These are phyloP conservation scores for Lecanicillium sp. DNA, from an alignment of 2,329 filamentous ascomycete species.

Conservation along the genomic window DNA sequence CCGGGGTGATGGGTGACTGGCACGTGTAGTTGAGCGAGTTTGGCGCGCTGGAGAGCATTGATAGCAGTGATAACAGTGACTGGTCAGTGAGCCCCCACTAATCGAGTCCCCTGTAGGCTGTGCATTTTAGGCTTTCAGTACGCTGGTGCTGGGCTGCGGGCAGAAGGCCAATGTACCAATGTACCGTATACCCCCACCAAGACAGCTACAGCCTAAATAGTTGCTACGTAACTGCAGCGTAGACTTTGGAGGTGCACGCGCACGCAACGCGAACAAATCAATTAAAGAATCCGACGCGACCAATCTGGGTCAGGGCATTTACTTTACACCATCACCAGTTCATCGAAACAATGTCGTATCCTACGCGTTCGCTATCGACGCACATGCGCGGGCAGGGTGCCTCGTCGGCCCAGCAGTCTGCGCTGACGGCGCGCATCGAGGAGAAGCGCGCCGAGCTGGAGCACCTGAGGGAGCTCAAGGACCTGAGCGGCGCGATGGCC, in stretches of 20 bases:
- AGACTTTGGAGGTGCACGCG: not conserved
- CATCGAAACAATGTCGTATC: slow-evolving; percentile 45
- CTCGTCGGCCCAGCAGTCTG: slow-evolving; percentile 58
- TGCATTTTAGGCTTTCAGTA: too few relatives aligned
- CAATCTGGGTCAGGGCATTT: not conserved
- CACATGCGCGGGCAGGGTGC: slow-evolving; percentile 57
- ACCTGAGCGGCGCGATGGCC: slow-evolving; percentile 72
- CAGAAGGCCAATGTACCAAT: too few relatives aligned
- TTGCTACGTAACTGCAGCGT: not conserved
- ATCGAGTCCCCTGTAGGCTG: too few relatives aligned
- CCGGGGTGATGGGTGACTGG: slow-evolving; percentile 1
- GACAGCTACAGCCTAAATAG: not conserved
- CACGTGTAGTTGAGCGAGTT: not conserved
- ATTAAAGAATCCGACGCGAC: slow-evolving; percentile 5
- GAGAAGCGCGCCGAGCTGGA: slow-evolving; percentile 83
- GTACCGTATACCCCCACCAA: too few relatives aligned
- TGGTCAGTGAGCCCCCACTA: too few relatives aligned
- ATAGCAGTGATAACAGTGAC: too few relatives aligned
- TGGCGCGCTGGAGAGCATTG: not conserved
- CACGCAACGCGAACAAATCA: not conserved
- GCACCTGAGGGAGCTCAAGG: slow-evolving; percentile 68
- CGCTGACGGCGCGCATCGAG: slow-evolving; percentile 67
- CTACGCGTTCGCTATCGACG: slow-evolving; percentile 52
- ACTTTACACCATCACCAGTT: not conserved
- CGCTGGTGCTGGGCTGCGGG: too few relatives aligned